Evolutionary conservation across 208 protist genomes (phyloP).

Genomic region (Angomonas ambiguus): DNA sequence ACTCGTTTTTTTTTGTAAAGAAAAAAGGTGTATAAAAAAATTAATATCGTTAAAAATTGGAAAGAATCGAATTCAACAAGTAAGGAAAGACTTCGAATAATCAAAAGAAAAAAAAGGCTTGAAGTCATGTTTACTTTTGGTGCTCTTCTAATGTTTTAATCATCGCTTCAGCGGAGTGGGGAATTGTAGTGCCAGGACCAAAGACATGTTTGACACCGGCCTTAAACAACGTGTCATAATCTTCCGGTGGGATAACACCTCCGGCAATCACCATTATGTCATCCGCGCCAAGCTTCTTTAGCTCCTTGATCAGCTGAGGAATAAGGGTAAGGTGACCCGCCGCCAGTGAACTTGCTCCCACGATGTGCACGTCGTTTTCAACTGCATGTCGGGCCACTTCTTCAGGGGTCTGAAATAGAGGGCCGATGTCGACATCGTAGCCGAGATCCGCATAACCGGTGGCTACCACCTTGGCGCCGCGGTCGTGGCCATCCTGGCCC

Average conservation of each 20-base stretch:
- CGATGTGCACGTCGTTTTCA: conserved; percentile 94
- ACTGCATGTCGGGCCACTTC: conserved; percentile 83
- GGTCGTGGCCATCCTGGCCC: conserved; percentile 96
- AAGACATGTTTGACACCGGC: conserved; percentile 91
- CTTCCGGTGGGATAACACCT: conserved; percentile 82
- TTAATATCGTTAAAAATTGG: not conserved
- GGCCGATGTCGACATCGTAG: conserved; percentile 96
- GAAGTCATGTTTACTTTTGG: conserved; percentile 29
- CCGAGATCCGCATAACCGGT: conserved; percentile 95
- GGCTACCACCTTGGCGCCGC: conserved; percentile 94
- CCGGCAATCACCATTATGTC: conserved; percentile 80
- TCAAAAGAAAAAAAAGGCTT: conserved; percentile 10
- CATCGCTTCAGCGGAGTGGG: conserved; percentile 45
- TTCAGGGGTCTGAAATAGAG: conserved; percentile 86
- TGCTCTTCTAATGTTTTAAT: conserved; percentile 34
- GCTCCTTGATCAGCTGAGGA: conserved; percentile 84
- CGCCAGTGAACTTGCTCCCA: conserved; percentile 76
- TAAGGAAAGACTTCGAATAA: conserved; percentile 15
- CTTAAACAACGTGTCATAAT: conserved; percentile 93
- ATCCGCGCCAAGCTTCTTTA: conserved; percentile 60
- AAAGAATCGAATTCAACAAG: not conserved
- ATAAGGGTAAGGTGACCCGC: conserved; percentile 90
- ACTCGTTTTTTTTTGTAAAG: not conserved
- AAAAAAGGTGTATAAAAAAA: not conserved
- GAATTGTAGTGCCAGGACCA: conserved; percentile 82